phyloP scores from a whole-genome alignment of 148 eudicot genomes.

The Amaranthus cruentus region DNA sequence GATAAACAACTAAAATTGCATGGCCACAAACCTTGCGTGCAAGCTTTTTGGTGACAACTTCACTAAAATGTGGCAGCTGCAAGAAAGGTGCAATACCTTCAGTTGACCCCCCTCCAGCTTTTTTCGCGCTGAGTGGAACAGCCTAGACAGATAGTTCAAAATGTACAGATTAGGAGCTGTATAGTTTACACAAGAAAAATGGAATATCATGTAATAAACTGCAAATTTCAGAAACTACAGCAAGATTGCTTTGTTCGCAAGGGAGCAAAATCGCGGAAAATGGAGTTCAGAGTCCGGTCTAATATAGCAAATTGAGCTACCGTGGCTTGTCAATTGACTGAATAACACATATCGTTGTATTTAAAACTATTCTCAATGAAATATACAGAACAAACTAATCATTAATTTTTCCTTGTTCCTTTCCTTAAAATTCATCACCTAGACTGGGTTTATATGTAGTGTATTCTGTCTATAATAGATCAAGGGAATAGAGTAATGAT shows the following conservation, averaged over 20 bases:
- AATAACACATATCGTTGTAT: not conserved
- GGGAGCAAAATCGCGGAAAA: not conserved
- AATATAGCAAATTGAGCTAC: not conserved
- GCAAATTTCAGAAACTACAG: not conserved
- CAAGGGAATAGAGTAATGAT: too few relatives aligned
- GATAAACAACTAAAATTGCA: not conserved
- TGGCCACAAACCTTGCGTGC: conserved; percentile 57
- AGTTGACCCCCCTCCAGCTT: conserved; percentile 64
- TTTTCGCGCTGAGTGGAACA: conserved; percentile 88
- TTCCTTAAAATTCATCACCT: too few relatives aligned
- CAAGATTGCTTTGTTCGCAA: not conserved
- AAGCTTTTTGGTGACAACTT: conserved; percentile 63
- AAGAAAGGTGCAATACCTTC: conserved; percentile 89
- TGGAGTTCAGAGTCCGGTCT: not conserved
- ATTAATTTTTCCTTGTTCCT: too few relatives aligned
- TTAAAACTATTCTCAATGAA: not conserved
- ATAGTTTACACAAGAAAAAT: not conserved
- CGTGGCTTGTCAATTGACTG: not conserved
- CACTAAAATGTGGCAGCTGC: conserved; percentile 93
- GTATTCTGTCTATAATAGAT: too few relatives aligned
- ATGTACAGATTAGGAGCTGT: not conserved
- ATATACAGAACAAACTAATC: too few relatives aligned
- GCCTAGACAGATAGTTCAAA: conserved; percentile 44
- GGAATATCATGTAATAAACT: not conserved
- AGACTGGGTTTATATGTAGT: too few relatives aligned